Conservation (phyloP, 2,329 filamentous ascomycete species). For the Curvularia hawaiiensis region DNA sequence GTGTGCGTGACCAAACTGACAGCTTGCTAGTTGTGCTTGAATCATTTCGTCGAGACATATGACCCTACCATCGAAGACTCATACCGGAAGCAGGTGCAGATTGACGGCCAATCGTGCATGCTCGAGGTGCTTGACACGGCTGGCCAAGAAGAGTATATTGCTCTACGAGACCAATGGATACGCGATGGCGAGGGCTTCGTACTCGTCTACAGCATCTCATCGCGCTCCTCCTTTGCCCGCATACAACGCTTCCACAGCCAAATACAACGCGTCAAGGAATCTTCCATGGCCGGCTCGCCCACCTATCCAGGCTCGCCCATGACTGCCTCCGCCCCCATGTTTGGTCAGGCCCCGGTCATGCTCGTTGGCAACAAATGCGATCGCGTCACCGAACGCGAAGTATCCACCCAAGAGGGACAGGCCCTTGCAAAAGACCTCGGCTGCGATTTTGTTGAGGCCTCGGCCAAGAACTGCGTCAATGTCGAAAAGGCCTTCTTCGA, state of each 20-base stretch:
- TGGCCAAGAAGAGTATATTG: constrained; percentile 98
- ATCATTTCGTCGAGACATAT: constrained; percentile 96
- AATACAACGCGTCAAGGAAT: constrained; percentile 97
- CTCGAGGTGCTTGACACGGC: constrained; percentile 96
- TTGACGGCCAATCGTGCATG: constrained; percentile 95
- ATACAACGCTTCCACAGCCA: constrained; percentile 97
- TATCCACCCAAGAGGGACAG: constrained; percentile 94
- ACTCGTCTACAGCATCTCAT: constrained; percentile 97
- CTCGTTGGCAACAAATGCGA: constrained; percentile 99
- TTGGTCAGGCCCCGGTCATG: constrained; percentile 88
- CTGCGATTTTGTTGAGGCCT: constrained; percentile 96
- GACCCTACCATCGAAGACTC: constrained; percentile 72
- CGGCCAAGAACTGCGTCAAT: constrained; percentile 97
- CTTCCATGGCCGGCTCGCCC: constrained; percentile 71
- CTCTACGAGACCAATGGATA: constrained; percentile 96
- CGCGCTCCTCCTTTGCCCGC: constrained; percentile 89
- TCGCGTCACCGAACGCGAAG: constrained; percentile 91
- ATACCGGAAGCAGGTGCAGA: constrained; percentile 75
- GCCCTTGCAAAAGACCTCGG: constrained; percentile 89
- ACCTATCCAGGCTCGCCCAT: constrained; percentile 78
- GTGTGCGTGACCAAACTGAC: constrained; percentile 21
- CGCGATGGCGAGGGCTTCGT: constrained; percentile 97
- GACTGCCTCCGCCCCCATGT: constrained; percentile 53
- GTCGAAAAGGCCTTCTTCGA: constrained; percentile 99
- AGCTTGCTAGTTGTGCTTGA: constrained; percentile 77